Conservation (phyloP, 2,329 filamentous ascomycete species). For the Hypoxylon sp. region DNA sequence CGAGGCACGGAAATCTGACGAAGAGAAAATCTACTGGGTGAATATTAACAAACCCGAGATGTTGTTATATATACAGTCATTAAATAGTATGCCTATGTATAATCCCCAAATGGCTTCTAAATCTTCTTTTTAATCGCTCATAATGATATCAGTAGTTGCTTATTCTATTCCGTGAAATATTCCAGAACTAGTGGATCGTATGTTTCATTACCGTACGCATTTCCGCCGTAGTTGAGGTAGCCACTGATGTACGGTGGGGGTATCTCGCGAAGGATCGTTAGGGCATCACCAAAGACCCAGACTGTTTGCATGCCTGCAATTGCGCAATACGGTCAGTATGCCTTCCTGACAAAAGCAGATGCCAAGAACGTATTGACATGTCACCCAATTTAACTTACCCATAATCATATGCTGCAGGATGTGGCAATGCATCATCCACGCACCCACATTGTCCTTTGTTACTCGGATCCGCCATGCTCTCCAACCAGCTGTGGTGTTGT, state of each 20-base stretch:
- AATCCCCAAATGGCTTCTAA: conserved; percentile 14
- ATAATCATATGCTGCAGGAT: conserved; percentile 71
- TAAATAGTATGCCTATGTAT: conserved; percentile 22
- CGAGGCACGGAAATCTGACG: conserved; percentile 6
- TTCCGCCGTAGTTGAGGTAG: conserved; percentile 63
- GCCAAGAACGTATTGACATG: conserved; percentile 2
- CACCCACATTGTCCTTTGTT: conserved; percentile 64
- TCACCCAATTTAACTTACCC: conserved; percentile 58
- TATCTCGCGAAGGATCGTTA: conserved; percentile 55
- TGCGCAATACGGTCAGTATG: conserved; percentile 22
- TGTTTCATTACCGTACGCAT: conserved; percentile 61
- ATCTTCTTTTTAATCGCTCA: conserved; percentile 24
- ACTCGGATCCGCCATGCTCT: conserved; percentile 70
- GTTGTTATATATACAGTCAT: conserved; percentile 27
- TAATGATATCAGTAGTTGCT: conserved; percentile 20
- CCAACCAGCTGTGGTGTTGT: conserved; percentile 67
- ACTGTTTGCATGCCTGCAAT: conserved; percentile 59
- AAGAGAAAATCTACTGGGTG: conserved; percentile 10
- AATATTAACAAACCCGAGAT: conserved; percentile 25
- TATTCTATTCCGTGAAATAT: conserved; percentile 41
- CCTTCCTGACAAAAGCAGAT: conserved; percentile 17
- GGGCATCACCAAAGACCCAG: conserved; percentile 60
- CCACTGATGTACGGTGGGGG: conserved; percentile 57
- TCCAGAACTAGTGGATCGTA: conserved; percentile 55
- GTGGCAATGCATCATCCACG: conserved; percentile 76